Percentiles rank a stretch among this genome's conserved stretches.
Conservation (phyloP, 441 rosid genomes). For the Erodium chrysanthum region DNA sequence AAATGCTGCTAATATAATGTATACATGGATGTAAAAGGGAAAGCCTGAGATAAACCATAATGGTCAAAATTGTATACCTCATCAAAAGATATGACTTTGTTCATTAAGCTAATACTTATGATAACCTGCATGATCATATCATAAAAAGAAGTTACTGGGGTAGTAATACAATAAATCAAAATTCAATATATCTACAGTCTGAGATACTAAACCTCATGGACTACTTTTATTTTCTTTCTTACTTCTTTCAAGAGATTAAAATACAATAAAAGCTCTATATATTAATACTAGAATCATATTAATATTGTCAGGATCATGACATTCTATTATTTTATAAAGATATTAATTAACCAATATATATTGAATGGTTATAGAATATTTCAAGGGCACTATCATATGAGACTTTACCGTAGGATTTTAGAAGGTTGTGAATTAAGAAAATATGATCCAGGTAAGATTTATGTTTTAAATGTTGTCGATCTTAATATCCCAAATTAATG, state of each 20-base stretch:
- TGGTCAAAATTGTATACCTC: slow-evolving; percentile 35
- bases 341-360: too few relatives aligned
- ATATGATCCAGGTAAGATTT: too few relatives aligned
- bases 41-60: background rate
- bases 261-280: too few relatives aligned
- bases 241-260: background rate
- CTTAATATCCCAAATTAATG: too few relatives aligned
- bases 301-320: too few relatives aligned
- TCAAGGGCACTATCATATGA: too few relatives aligned
- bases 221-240: background rate
- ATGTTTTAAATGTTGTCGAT: too few relatives aligned
- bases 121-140: slow-evolving; percentile 47
- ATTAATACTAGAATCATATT: too few relatives aligned
- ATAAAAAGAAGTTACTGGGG: background rate
- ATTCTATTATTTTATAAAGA: too few relatives aligned
- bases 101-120: slow-evolving; percentile 64
- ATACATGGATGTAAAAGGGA: background rate
- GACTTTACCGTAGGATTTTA: too few relatives aligned
- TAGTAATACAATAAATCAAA: background rate
- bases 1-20: background rate
- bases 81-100: slow-evolving; percentile 58
- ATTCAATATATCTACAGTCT: background rate
- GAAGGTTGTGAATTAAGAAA: too few relatives aligned
- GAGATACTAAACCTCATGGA: background rate
- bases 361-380: too few relatives aligned